Evolutionary conservation across 2,329 filamentous ascomycete genomes (phyloP).

Genomic region (Alternaria gaisen): DNA sequence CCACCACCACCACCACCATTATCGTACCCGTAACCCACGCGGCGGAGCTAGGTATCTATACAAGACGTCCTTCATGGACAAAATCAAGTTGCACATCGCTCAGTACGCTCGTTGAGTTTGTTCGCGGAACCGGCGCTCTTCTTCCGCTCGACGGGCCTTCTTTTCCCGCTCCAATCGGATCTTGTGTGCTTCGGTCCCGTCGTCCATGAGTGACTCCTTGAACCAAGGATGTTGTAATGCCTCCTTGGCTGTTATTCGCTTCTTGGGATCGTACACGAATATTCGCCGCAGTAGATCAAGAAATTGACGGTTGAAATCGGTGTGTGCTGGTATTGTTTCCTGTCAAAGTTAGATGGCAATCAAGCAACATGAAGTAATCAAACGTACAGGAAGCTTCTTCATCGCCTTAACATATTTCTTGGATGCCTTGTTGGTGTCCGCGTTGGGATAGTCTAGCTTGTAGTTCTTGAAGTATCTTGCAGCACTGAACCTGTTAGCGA

Average conservation of each 20-base stretch:
- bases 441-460: constrained; percentile 70
- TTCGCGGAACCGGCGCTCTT: constrained; percentile 43
- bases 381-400: constrained; percentile 67
- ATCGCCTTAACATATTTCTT: constrained; percentile 74
- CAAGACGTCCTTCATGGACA: constrained; percentile 18
- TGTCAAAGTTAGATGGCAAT: constrained; percentile 41
- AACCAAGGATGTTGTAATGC: constrained; percentile 74
- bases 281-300: constrained; percentile 69
- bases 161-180: constrained; percentile 60
- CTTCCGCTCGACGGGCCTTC: constrained; percentile 45
- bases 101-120: constrained; percentile 33
- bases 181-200: constrained; percentile 70
- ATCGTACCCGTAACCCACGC: constrained; percentile 14
- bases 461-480: constrained; percentile 64
- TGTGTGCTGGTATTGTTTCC: constrained; percentile 70
- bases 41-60: constrained; percentile 21
- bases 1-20: constrained; percentile 12
- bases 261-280: constrained; percentile 73
- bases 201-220: constrained; percentile 69
- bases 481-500: constrained; percentile 44
- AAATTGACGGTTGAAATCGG: constrained; percentile 69
- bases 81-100: constrained; percentile 14
- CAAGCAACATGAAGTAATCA: background rate
- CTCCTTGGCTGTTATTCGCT: constrained; percentile 70
- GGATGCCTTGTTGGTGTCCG: constrained; percentile 69